Evolutionary conservation across 768 basidiomycete genomes (phyloP).

Genomic region (Amanita rubescens): DNA sequence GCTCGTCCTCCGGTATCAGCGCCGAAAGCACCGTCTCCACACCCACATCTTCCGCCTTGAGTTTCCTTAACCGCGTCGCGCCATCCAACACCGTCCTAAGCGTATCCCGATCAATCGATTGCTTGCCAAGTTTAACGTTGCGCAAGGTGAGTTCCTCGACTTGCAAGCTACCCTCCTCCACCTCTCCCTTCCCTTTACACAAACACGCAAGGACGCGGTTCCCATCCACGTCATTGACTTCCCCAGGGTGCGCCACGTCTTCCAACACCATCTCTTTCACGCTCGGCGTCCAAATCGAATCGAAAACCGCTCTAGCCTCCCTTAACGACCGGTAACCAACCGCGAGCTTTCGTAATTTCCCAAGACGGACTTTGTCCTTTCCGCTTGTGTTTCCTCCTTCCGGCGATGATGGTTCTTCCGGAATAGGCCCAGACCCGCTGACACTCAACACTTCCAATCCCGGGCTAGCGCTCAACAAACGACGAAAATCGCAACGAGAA

Average conservation of each 20-base stretch:
- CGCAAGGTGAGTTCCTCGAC: neutral
- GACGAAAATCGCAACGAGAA: slow-evolving; percentile 32
- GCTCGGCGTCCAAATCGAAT: neutral
- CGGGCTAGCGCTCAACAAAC: slow-evolving; percentile 34
- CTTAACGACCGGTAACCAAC: neutral
- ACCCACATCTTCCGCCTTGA: neutral
- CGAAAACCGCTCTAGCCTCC: neutral
- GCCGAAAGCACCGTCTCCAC: neutral
- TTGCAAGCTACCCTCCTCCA: no score
- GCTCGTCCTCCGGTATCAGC: neutral
- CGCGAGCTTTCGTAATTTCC: neutral
- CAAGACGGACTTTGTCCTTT: neutral
- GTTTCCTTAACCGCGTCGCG: neutral
- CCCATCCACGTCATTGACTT: slow-evolving; percentile 33
- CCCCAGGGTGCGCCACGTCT: slow-evolving; percentile 36
- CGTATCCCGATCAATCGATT: neutral
- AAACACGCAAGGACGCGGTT: slow-evolving; percentile 19
- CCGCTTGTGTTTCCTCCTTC: no score
- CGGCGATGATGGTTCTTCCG: no score
- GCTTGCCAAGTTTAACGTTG: neutral
- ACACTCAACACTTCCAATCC: slow-evolving; percentile 36
- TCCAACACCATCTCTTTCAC: slow-evolving; percentile 15
- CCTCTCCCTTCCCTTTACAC: no score
- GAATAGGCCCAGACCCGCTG: slow-evolving; percentile 35
- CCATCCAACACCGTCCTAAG: neutral